Conservation (phyloP, 2,329 filamentous ascomycete species). For the Mycosphaerella sp. region DNA sequence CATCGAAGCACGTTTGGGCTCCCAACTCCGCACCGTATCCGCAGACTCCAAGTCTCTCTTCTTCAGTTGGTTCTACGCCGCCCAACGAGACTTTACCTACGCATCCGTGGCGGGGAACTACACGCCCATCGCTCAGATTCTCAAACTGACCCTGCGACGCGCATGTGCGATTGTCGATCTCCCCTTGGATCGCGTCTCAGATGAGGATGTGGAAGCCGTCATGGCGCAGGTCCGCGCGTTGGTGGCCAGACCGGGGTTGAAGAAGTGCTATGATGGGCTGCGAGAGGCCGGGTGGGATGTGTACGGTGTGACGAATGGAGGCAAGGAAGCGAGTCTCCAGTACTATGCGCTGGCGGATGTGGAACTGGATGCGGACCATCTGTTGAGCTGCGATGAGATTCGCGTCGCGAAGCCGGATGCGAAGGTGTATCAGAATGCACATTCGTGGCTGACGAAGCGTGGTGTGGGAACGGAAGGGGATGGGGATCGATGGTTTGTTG, state of each 20-base stretch:
- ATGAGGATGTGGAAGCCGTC: constrained; percentile 27
- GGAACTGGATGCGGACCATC: constrained; percentile 24
- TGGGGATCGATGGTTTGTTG: constrained; percentile 29
- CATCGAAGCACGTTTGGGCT: constrained; percentile 21
- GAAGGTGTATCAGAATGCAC: constrained; percentile 25
- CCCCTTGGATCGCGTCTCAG: constrained; percentile 16
- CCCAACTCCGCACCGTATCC: constrained; percentile 11
- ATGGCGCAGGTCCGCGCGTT: constrained; percentile 24
- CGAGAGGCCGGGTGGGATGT: constrained; percentile 27
- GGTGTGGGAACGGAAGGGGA: constrained; percentile 21
- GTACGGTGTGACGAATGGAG: constrained; percentile 30
- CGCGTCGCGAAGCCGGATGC: constrained; percentile 28
- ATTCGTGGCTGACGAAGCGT: constrained; percentile 21
- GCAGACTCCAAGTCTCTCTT: constrained; percentile 24
- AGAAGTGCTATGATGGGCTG: constrained; percentile 28
- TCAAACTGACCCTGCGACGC: constrained; percentile 25
- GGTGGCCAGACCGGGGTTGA: constrained; percentile 22
- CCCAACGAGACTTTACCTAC: constrained; percentile 31
- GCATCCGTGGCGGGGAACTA: constrained; percentile 24
- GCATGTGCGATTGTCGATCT: constrained; percentile 27
- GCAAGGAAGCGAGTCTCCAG: constrained; percentile 26
- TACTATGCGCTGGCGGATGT: constrained; percentile 28
- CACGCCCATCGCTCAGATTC: constrained; percentile 27
- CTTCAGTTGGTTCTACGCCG: constrained; percentile 31
- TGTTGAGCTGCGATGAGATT: constrained; percentile 29